A percentile compares a stretch with the other conserved stretches of the same genome.
Evolutionary conservation across 768 basidiomycete genomes (phyloP).

Genomic region (Panaeolus papilionaceus): DNA sequence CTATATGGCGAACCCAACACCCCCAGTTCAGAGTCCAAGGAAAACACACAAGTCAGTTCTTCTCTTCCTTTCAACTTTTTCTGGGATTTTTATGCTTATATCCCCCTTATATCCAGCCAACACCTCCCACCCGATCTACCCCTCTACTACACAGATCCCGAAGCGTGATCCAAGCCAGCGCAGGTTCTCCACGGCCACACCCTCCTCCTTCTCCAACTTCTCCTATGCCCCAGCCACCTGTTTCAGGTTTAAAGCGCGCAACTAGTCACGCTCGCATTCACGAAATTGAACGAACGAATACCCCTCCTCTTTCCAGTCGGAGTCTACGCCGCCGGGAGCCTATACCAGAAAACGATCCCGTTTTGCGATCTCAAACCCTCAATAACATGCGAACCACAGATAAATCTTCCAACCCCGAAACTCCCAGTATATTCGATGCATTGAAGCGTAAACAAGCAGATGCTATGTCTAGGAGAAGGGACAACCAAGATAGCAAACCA

Average conservation of each 20-base stretch:
- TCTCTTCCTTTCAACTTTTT: background rate
- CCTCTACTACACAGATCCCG: slow-evolving; percentile 10
- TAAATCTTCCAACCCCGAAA: slow-evolving; percentile 35
- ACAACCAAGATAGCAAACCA: slow-evolving; percentile 26
- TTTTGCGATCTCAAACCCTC: slow-evolving; percentile 35
- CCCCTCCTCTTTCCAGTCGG: slow-evolving; percentile 28
- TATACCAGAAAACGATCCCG: slow-evolving; percentile 44
- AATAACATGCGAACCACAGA: slow-evolving; percentile 41
- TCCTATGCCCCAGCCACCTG: slow-evolving; percentile 45
- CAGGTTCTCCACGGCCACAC: slow-evolving; percentile 25
- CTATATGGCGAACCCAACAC: slow-evolving; percentile 28
- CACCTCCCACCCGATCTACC: slow-evolving; percentile 13
- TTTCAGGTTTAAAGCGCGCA: background rate
- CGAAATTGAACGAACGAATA: slow-evolving; percentile 3
- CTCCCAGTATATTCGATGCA: slow-evolving; percentile 31
- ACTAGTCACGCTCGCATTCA: slow-evolving; percentile 8
- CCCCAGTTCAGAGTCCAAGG: slow-evolving; percentile 23
- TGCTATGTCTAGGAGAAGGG: slow-evolving; percentile 21
- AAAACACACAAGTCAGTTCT: background rate
- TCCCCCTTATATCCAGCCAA: slow-evolving; percentile 15
- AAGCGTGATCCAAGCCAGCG: slow-evolving; percentile 6
- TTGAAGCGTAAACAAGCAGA: slow-evolving; percentile 26
- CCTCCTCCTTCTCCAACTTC: slow-evolving; percentile 46
- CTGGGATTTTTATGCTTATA: background rate
- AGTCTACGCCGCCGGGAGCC: slow-evolving; percentile 44